Base-by-base conservation (phyloP, 108 stramenopile genomes). In the Nannochloropsis salina region DNA sequence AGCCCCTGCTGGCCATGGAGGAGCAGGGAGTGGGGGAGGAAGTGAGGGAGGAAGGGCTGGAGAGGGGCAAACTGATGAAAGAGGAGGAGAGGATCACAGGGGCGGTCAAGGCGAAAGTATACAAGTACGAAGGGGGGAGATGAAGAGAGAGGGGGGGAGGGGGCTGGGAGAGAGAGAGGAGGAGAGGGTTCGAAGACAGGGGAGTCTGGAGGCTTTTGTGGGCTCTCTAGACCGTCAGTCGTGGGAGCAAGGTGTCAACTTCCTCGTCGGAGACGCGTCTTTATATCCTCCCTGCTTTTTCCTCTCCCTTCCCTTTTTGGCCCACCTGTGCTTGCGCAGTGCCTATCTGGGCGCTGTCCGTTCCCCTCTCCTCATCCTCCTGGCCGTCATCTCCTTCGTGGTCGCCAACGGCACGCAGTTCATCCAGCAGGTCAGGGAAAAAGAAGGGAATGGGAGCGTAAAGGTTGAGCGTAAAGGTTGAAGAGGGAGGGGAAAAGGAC, bases 1-100 rank as follows among this genome's bases (percentile, higher is more conserved):
- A 11, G 82, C 41, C 31, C 31, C 31, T 10, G 82, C 15, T 9
- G 82, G 82, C 31, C 42, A 42, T 40, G 42, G 42, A n/a, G 82
- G 82, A 10, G 82, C 82, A 41, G 10, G 82, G 82, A 41, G 82
- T 9, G 41, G 82, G 82, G 82, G 82, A n/a, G 41, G 82, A 42
- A 43, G 80, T 9, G 18, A 31, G 9, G 80, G 80, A 15, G 22
- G 80, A 21, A 81, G 80, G 80, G 80, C 12, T 1, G 43, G 84
- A 90, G 44, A 93, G 92, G 44, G 90, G 92, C 43, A 93, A 12
- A 12, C 85, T 90, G 42, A 89, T 90, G 91, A 83, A 82, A 43
- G 43, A 94, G 45, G 97, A 98, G 90, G 85, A 81, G n/a, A 94
- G 92, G 9, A 82, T 83, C 8, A 90, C 90, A 43, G 96, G 96